Base-by-base conservation (phyloP, 345 rosid species). In the Lepidium didymum region DNA sequence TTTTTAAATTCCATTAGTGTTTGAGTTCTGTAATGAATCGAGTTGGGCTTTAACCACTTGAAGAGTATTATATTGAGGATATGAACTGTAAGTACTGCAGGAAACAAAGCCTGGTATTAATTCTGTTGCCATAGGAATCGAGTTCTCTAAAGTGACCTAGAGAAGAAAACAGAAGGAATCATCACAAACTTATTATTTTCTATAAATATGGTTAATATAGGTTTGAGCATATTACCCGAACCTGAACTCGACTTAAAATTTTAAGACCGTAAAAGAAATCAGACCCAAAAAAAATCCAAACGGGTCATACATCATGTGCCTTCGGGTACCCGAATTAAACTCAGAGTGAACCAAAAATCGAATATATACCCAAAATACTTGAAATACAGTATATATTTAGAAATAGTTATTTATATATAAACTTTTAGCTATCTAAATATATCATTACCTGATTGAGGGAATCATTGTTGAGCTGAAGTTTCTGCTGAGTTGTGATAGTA, bases 1-100 rank as follows among this genome's bases (percentile, higher is more conserved):
- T 64, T 34, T 53, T 31, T 6, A 64, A 56, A 13, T 37, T 10
- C 4, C 37, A 5, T 27, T 56, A 19, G 27, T 49, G 16, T 44
- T 56, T 72, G 71, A 56, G 44, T 50, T 19, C 31, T 72, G 66
- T 33, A 64, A 46, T 56, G 54, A 58, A 72, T 8, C 15, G 14
- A 72, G 66, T 3, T 64, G 53, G 0, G 60, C 12, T 40, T 40
- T 14, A 31, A 49, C 71, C 31, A 34, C 16, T 64, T 64, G 71
- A 47, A 64, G 60, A 64, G 65, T 72, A 40, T 64, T 72, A 53
- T 64, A 72, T 18, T 56, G 37, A 56, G 65, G 71, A 72, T 72
- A 67, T 44, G 56, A 64, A 40, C 6, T 29, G 47, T 56, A 27
- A 3, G 1, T 31, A 29, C 10, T n/a, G 3, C 23, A 10, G 31